phyloP scores from a whole-genome alignment of 2,329 filamentous ascomycete species.

The Trichoderma koningiopsis region DNA sequence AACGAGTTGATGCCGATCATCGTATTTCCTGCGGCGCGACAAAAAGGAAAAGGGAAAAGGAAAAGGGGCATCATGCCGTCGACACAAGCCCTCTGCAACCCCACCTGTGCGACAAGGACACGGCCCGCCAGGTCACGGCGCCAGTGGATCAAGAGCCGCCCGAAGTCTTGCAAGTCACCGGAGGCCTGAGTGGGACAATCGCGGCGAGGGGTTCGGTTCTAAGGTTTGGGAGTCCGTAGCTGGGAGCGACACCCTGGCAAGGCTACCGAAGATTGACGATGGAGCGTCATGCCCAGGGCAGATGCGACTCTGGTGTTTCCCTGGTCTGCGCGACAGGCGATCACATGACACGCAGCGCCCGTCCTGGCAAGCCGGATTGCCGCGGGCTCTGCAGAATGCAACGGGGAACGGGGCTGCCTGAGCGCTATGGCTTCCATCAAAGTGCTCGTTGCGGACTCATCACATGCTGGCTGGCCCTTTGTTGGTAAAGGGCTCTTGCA shows the following conservation, averaged over 20 bases:
- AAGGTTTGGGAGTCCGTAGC: conserved; percentile 14
- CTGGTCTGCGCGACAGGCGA: conserved; percentile 9
- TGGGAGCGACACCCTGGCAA: conserved; percentile 12
- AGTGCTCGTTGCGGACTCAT: not conserved
- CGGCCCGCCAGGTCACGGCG: conserved; percentile 25
- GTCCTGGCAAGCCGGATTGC: not conserved
- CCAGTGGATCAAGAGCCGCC: conserved; percentile 25
- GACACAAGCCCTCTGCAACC: conserved; percentile 21
- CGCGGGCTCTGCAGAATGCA: not conserved
- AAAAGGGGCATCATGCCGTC: conserved; percentile 22
- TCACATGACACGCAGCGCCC: conserved; percentile 9
- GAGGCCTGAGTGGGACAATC: conserved; percentile 23
- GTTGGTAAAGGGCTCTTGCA: conserved; percentile 20
- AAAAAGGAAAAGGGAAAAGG: not conserved
- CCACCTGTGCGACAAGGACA: conserved; percentile 25
- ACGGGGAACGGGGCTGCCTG: conserved; percentile 4
- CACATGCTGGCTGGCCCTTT: conserved; percentile 26
- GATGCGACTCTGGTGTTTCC: not conserved
- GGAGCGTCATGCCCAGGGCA: not conserved
- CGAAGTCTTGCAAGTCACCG: conserved; percentile 23
- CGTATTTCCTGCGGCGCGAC: conserved; percentile 1
- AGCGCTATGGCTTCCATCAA: not conserved
- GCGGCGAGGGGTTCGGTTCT: conserved; percentile 25
- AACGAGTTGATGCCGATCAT: conserved; percentile 18
- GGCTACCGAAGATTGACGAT: conserved; percentile 17